Evolutionary conservation across 1,284 basidiomycete genomes (phyloP), one percentile per base, ranked within the genome.

Genomic region (Calocybe gambosa): DNA sequence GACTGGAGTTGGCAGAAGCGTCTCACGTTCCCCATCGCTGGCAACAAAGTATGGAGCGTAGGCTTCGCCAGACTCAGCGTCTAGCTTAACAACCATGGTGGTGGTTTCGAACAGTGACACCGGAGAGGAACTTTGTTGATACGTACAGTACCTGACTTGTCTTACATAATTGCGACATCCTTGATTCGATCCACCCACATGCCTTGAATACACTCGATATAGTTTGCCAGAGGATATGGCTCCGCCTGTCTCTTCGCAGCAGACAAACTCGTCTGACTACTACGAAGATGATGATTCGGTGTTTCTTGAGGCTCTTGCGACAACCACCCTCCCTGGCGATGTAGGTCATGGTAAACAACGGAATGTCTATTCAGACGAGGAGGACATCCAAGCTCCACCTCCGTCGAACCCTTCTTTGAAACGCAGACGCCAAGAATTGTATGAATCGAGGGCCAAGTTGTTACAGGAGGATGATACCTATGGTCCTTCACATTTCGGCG

Each of bases 401-500:
- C 55, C 61, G 1, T 49, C 62, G 1, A 67, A 70, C 48, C 58
- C 63, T 42, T 58, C 60, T 12, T 50, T 63, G 36, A 73, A 71
- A 49, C 64, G 68, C 19, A 57, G 52, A 19, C 56, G 55, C 15
- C 57, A 52, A 15, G 50, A 54, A 38, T 50, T 47, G 1, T 50
- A 44, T 16, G 52, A 55, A 44, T 35, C 41, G 12, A 19, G 37
- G 34, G 42, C 25, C 12, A 36, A 50, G 8, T 15, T 42, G 12
- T 26, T 35, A 12, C 53, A 60, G 2, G 61, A 68, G 39, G 61
- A 70, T 19, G 65, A 71, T 18, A 70, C 75, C n/a, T 96, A 95
- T 62, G 86, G 84, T 0, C 78, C 87, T 0, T 79, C 86, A 29
- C 74, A 72, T 16, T 97, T 95, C 59, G 92, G 90, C 13, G 82